phyloP scores from a whole-genome alignment of 257 asterid species.

The Lantana camara region DNA sequence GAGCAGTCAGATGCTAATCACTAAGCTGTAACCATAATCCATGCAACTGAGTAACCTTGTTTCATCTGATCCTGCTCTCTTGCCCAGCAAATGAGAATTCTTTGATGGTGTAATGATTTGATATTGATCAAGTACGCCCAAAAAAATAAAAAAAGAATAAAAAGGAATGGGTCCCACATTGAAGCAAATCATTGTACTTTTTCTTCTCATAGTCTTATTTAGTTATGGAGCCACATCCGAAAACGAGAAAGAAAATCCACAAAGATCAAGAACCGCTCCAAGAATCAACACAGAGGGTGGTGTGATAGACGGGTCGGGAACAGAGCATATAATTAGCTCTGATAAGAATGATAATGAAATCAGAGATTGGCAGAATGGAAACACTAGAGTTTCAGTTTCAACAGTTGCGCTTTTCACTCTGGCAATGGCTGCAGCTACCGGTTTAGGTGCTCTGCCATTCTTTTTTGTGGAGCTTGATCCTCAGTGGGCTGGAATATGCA shows the following conservation, averaged over 20 bases:
- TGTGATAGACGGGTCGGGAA: conserved; percentile 91
- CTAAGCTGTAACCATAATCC: conserved; percentile 20
- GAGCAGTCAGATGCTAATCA: conserved; percentile 11
- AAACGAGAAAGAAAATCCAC: conserved; percentile 42
- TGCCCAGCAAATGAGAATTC: conserved; percentile 18
- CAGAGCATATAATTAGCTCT: conserved; percentile 52
- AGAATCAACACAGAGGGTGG: conserved; percentile 55
- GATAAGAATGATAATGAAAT: conserved; percentile 38
- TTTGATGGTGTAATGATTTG: conserved; percentile 19
- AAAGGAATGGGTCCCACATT: conserved; percentile 45
- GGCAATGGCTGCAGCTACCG: conserved; percentile 99
- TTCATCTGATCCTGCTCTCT: conserved; percentile 20
- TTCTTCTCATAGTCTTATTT: conserved; percentile 42
- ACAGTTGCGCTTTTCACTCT: conserved; percentile 88
- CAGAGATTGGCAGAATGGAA: conserved; percentile 50
- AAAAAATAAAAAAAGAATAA: too few species aligned
- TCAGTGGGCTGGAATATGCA: conserved; percentile 96
- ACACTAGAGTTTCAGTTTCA: conserved; percentile 70
- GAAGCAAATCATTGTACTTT: conserved; percentile 38
- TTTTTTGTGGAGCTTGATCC: conserved; percentile 97
- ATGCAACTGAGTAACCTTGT: conserved; percentile 18
- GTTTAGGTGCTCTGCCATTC: conserved; percentile 96
- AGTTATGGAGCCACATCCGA: conserved; percentile 41
- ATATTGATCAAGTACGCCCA: conserved; percentile 9
- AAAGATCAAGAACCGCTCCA: conserved; percentile 70